Percentiles rank a stretch among this genome's conserved stretches.
phyloP scores from a whole-genome alignment of 371 early-diverging fungal species.

The Mortierella sp. region DNA sequence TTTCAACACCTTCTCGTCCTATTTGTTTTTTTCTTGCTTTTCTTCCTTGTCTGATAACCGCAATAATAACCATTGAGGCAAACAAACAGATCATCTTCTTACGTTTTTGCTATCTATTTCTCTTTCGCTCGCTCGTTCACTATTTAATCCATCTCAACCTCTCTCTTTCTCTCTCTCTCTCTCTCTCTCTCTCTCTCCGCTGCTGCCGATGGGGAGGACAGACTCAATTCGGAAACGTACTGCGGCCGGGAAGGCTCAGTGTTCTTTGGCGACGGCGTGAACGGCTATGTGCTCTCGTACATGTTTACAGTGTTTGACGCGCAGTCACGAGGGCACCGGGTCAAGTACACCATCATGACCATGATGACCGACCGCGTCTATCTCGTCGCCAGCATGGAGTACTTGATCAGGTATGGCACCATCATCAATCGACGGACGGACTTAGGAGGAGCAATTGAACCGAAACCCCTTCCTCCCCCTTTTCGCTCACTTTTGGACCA shows the following conservation, averaged over 20 bases:
- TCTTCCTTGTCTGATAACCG: neutral
- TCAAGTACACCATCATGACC: slow-evolving; percentile 77
- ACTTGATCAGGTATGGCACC: slow-evolving; percentile 68
- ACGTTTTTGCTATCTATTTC: neutral
- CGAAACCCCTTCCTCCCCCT: neutral
- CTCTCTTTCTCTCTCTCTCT: neutral
- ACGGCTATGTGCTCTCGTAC: slow-evolving; percentile 80
- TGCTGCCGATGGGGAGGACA: slow-evolving; percentile 21
- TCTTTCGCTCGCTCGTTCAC: neutral
- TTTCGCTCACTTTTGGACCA: neutral
- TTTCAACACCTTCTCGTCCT: neutral
- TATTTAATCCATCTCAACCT: neutral
- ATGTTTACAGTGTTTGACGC: slow-evolving; percentile 80
- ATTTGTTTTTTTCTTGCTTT: neutral
- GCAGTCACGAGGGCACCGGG: slow-evolving; percentile 77
- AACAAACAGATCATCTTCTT: neutral
- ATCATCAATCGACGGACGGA: neutral
- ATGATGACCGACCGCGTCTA: slow-evolving; percentile 80
- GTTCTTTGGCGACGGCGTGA: slow-evolving; percentile 80
- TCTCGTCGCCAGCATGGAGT: slow-evolving; percentile 79
- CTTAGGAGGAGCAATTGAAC: neutral
- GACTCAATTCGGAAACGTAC: slow-evolving; percentile 77
- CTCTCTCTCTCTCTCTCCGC: neutral
- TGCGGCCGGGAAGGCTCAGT: slow-evolving; percentile 81
- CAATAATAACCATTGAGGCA: neutral